phyloP scores from a whole-genome alignment of 257 asterid species.

The Rhazya stricta region DNA sequence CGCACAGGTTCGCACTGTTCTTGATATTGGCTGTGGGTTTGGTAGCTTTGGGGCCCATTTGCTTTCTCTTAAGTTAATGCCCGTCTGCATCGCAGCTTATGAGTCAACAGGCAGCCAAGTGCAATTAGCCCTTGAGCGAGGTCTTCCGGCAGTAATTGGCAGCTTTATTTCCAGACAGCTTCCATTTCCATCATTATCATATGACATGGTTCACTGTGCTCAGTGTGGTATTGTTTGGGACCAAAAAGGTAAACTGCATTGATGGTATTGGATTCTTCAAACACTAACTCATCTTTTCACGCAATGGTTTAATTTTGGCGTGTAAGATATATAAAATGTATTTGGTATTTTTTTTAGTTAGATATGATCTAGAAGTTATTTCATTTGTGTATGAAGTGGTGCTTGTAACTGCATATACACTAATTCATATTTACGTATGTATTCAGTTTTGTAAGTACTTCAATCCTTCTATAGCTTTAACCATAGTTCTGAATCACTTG shows the following conservation, averaged over 20 bases:
- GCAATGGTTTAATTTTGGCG: background rate
- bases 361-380: background rate
- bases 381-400: background rate
- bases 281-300: background rate
- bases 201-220: slow-evolving; percentile 96
- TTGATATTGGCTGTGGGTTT: slow-evolving; percentile 97
- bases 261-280: slow-evolving; percentile 4
- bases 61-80: slow-evolving; percentile 83
- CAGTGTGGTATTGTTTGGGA: slow-evolving; percentile 93
- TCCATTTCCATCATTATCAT: slow-evolving; percentile 89
- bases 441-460: background rate
- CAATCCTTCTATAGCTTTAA: background rate
- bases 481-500: background rate
- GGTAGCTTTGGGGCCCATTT: slow-evolving; percentile 95
- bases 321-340: background rate
- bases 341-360: background rate
- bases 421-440: background rate
- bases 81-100: slow-evolving; percentile 89
- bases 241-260: slow-evolving; percentile 58
- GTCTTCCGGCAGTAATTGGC: slow-evolving; percentile 95
- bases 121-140: slow-evolving; percentile 95
- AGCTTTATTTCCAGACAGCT: slow-evolving; percentile 73
- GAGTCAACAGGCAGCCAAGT: slow-evolving; percentile 98
- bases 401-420: background rate
- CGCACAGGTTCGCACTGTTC: slow-evolving; percentile 75